Conservation (phyloP, 73 alveolate genomes). For the Vitrella brassicaformis region DNA sequence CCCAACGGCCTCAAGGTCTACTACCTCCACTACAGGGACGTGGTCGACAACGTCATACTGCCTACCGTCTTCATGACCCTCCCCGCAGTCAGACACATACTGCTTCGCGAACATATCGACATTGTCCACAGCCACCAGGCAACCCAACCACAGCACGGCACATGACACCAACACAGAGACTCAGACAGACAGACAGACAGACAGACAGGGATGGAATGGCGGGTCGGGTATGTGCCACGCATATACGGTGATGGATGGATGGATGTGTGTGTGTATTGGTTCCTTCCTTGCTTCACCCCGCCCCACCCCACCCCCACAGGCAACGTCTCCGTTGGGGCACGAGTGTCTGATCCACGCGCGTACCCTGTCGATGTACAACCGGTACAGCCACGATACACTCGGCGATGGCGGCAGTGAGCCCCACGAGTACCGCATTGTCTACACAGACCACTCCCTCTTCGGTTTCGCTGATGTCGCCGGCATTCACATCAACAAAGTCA, state of each 20-base stretch:
- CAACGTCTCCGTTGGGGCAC: slow-evolving; percentile 33
- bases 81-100: slow-evolving; percentile 70
- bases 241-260: too few relatives aligned
- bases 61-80: background rate
- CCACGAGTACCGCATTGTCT: slow-evolving; percentile 82
- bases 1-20: slow-evolving; percentile 91
- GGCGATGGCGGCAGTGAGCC: slow-evolving; percentile 53
- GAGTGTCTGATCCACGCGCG: slow-evolving; percentile 36
- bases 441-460: slow-evolving; percentile 96
- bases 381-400: slow-evolving; percentile 70
- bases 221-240: too few relatives aligned
- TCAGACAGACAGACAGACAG: too few relatives aligned
- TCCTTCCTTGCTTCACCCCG: too few relatives aligned
- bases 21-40: slow-evolving; percentile 61
- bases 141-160: too few relatives aligned
- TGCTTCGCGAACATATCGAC: slow-evolving; percentile 82
- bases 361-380: too few relatives aligned
- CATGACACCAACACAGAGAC: too few relatives aligned
- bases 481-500: slow-evolving; percentile 56
- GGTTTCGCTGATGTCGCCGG: slow-evolving; percentile 90
- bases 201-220: too few relatives aligned
- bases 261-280: too few relatives aligned
- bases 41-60: slow-evolving; percentile 33
- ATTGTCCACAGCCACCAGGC: slow-evolving; percentile 97
- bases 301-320: too few relatives aligned